phyloP scores from a whole-genome alignment of 495 filamentous ascomycete species.

The Lindgomyces ingoldianus region DNA sequence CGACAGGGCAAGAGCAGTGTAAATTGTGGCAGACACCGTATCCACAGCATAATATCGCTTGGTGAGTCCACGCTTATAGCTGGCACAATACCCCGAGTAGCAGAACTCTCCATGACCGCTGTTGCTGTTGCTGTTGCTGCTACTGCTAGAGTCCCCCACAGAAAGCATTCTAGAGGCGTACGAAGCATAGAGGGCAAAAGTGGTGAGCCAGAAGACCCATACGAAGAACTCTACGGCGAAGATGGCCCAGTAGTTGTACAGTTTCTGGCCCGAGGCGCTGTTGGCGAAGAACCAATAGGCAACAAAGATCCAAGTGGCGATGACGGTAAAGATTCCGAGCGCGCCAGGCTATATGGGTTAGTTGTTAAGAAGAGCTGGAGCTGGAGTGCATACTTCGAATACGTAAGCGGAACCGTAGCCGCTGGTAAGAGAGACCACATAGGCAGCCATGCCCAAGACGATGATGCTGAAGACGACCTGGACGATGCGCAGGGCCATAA shows the following conservation, averaged over 20 bases:
- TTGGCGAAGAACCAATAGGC: conserved; percentile 15
- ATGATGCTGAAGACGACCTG: neutral
- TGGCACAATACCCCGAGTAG: conserved; percentile 1
- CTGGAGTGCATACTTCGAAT: neutral
- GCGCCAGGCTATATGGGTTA: conserved; percentile 10
- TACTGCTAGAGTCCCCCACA: neutral
- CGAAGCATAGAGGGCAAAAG: conserved; percentile 6
- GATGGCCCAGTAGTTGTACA: conserved; percentile 21
- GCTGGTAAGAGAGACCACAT: neutral
- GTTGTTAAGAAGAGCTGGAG: neutral
- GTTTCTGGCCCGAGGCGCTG: neutral
- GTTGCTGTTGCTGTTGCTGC: neutral
- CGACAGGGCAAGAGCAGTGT: neutral
- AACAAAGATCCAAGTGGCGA: conserved; percentile 6
- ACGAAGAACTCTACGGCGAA: conserved; percentile 11
- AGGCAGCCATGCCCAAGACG: neutral
- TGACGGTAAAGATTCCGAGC: conserved; percentile 4
- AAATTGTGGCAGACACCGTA: neutral
- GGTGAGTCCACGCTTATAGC: neutral
- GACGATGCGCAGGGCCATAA: neutral
- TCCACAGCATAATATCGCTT: neutral
- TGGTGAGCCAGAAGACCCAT: conserved; percentile 14
- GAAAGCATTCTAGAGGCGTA: neutral
- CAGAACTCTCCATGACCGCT: neutral
- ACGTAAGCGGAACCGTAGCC: neutral